Percentiles rank a stretch among this genome's conserved stretches.
Evolutionary conservation across 2,329 filamentous ascomycete species (phyloP).

Genomic region (Aspergillus versicolor): DNA sequence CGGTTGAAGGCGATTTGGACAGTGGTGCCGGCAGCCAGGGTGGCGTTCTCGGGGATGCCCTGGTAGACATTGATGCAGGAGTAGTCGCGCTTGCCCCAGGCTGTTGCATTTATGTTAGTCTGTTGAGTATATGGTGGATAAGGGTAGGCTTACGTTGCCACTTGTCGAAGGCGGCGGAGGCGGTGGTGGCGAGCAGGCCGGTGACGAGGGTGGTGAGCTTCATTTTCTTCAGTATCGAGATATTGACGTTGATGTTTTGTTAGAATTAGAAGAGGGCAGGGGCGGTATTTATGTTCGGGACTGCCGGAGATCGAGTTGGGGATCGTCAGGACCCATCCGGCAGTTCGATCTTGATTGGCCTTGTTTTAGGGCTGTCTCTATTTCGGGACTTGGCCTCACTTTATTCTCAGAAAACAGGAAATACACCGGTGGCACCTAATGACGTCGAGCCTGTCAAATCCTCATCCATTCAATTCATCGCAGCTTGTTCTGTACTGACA

Average conservation of each 20-base stretch:
- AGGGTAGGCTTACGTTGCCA: constrained; percentile 22
- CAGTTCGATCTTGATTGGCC: not conserved
- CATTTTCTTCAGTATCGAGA: constrained; percentile 18
- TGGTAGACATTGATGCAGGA: constrained; percentile 34
- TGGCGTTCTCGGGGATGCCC: constrained; percentile 32
- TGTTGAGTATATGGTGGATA: not conserved
- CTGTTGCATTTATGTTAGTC: constrained; percentile 11
- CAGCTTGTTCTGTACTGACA: no score
- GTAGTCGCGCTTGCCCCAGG: constrained; percentile 37
- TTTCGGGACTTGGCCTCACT: not conserved
- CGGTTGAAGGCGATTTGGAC: constrained; percentile 30
- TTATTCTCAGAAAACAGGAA: no score
- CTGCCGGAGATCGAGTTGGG: no score
- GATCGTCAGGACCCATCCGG: not conserved
- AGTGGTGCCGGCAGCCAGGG: constrained; percentile 24
- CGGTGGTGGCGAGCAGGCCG: constrained; percentile 25
- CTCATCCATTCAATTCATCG: no score
- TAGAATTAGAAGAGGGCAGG: no score
- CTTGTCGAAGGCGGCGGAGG: constrained; percentile 32
- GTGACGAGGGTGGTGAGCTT: constrained; percentile 29
- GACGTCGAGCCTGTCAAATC: no score
- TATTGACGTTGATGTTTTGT: no score
- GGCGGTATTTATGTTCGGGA: not conserved
- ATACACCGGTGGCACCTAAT: no score
- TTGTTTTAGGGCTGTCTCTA: not conserved